phyloP scores from a whole-genome alignment of 2,329 filamentous ascomycete species.

The Cyclaneusma minus region DNA sequence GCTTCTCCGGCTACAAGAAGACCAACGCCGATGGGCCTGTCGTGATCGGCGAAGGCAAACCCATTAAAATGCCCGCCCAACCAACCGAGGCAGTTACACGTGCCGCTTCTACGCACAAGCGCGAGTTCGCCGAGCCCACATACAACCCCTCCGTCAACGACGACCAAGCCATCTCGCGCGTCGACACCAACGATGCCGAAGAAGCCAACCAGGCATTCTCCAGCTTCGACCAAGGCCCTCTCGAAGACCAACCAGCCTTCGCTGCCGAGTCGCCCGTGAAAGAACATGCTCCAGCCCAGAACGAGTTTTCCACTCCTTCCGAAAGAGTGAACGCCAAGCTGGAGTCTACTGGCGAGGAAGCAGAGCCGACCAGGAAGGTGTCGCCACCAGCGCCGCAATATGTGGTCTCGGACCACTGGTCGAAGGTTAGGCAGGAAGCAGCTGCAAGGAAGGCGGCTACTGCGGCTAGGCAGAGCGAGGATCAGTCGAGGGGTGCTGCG shows the following conservation, averaged over 20 bases:
- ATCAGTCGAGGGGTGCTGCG: constrained; percentile 37
- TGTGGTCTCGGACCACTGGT: constrained; percentile 93
- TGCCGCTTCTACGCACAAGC: constrained; percentile 16
- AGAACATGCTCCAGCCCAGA: background rate
- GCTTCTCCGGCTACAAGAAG: constrained; percentile 25
- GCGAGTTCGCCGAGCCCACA: constrained; percentile 18
- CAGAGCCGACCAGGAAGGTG: constrained; percentile 7
- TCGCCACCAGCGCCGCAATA: constrained; percentile 30
- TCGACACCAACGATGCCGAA: constrained; percentile 40
- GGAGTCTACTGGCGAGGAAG: background rate
- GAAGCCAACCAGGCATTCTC: constrained; percentile 46
- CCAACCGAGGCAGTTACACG: constrained; percentile 13
- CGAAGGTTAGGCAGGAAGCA: constrained; percentile 88
- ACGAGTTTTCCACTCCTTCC: background rate
- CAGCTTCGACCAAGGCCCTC: constrained; percentile 76
- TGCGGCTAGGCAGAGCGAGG: constrained; percentile 46
- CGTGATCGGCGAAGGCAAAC: constrained; percentile 2
- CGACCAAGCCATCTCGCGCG: constrained; percentile 39
- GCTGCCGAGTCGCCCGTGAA: constrained; percentile 30
- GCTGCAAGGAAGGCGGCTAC: constrained; percentile 62
- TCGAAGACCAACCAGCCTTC: constrained; percentile 76
- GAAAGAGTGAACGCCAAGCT: background rate
- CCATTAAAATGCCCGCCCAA: constrained; percentile 8
- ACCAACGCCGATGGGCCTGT: constrained; percentile 6
- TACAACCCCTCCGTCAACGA: constrained; percentile 31